phyloP scores from a whole-genome alignment of 768 basidiomycete species.

The Ephemerocybe angulata region DNA sequence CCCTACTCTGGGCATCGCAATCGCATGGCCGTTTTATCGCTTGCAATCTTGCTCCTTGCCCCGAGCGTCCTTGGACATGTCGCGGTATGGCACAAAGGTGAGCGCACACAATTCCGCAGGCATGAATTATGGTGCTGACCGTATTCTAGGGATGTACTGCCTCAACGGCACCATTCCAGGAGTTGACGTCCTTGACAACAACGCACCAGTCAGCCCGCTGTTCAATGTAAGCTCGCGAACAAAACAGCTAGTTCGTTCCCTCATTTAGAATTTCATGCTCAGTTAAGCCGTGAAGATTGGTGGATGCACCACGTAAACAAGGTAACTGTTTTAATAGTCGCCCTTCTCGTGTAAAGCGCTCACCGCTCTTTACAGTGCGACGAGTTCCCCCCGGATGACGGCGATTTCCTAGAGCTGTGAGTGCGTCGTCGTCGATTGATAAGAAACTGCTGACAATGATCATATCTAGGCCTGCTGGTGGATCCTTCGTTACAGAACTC shows the following conservation, averaged over 20 bases:
- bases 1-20: too few species aligned
- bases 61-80: too few species aligned
- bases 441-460: constrained; percentile 11
- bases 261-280: background rate
- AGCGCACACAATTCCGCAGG: background rate
- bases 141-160: constrained; percentile 31
- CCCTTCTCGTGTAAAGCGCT: background rate
- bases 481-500: constrained; percentile 39
- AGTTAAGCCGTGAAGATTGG: constrained; percentile 36
- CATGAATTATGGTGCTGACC: background rate
- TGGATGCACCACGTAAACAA: constrained; percentile 39
- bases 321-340: background rate
- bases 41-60: too few species aligned
- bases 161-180: constrained; percentile 30
- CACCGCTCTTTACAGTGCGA: constrained; percentile 32
- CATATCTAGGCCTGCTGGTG: constrained; percentile 3
- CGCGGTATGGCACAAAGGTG: constrained; percentile 11
- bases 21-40: too few species aligned
- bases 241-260: background rate
- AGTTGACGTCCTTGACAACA: constrained; percentile 27
- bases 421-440: background rate
- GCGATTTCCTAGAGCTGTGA: constrained; percentile 44
- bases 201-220: constrained; percentile 30
- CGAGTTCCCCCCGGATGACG: constrained; percentile 40
- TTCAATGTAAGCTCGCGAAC: constrained; percentile 23